Conservation (phyloP, 1,139 yeast species). For the Blastobotrys illinoisensis region DNA sequence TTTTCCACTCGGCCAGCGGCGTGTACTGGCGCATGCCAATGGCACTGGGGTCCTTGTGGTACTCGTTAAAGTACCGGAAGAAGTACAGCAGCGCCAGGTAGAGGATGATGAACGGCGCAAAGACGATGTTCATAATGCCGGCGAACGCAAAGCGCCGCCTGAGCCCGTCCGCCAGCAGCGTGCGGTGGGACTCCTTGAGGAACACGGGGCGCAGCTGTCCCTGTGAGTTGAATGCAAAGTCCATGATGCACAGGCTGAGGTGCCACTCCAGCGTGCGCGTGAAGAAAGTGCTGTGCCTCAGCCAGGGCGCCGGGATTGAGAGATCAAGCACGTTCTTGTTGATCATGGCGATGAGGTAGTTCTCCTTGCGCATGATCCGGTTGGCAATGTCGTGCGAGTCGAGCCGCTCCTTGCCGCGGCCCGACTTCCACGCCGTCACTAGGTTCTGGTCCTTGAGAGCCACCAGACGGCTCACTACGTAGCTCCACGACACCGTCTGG, state of each 20-base stretch:
- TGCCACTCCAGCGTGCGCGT: constrained; percentile 95
- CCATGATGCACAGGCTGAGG: constrained; percentile 77
- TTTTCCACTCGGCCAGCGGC: constrained; percentile 91
- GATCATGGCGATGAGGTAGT: constrained; percentile 82
- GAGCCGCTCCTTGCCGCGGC: constrained; percentile 48
- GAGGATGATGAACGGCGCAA: constrained; percentile 80
- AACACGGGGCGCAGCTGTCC: constrained; percentile 79
- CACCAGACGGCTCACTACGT: constrained; percentile 74
- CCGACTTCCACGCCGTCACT: constrained; percentile 49
- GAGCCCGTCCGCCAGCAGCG: constrained; percentile 61
- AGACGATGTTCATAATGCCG: constrained; percentile 71
- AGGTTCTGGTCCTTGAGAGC: constrained; percentile 76
- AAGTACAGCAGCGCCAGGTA: constrained; percentile 81
- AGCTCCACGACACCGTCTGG: constrained; percentile 91
- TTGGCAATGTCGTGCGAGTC: constrained; percentile 95
- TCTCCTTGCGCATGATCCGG: constrained; percentile 91
- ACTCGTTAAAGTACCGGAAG: constrained; percentile 88
- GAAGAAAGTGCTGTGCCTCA: constrained; percentile 39
- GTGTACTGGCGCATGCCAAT: constrained; percentile 86
- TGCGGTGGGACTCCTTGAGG: constrained; percentile 66
- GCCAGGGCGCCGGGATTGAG: constrained; percentile 47
- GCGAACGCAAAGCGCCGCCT: constrained; percentile 78
- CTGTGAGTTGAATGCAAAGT: constrained; percentile 73
- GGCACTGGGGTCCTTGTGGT: constrained; percentile 80
- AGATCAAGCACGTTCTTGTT: constrained; percentile 72